A percentile compares a stretch with the other conserved stretches of the same genome.
These are phyloP conservation scores for Suillus clintonianus DNA, from an alignment of 768 basidiomycete species.

Conservation along the genomic window DNA sequence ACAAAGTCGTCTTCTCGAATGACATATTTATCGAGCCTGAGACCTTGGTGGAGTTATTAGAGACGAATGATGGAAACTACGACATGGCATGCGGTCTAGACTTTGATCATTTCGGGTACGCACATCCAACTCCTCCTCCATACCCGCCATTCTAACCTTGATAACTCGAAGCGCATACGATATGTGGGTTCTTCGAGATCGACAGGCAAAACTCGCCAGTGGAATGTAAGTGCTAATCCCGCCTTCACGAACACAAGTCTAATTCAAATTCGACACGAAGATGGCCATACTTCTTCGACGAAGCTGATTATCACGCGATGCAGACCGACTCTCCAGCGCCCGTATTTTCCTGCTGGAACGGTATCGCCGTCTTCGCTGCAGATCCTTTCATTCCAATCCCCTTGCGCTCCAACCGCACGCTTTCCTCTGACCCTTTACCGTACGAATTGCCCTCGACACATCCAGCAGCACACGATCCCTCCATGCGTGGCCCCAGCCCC, in stretches of 20 bases:
- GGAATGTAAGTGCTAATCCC: neutral
- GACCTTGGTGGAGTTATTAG: conserved; percentile 39
- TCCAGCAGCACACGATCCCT: conserved; percentile 20
- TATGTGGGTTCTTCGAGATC: conserved; percentile 40
- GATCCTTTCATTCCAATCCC: conserved; percentile 43
- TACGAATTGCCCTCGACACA: conserved; percentile 30
- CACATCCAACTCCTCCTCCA: neutral
- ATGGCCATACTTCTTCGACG: conserved; percentile 47
- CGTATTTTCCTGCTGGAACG: conserved; percentile 50
- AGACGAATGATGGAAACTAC: conserved; percentile 38
- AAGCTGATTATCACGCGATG: conserved; percentile 36
- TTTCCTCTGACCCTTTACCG: conserved; percentile 34
- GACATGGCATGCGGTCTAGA: conserved; percentile 48
- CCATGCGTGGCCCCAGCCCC: conserved; percentile 23
- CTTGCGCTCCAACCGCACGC: conserved; percentile 38
- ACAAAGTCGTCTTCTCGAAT: conserved; percentile 44
- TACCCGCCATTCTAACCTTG: too few species aligned
- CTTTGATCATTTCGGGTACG: conserved; percentile 34
- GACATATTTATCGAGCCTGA: conserved; percentile 45
- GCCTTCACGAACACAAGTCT: neutral
- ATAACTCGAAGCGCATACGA: conserved; percentile 31
- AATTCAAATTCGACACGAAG: conserved; percentile 4
- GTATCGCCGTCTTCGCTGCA: conserved; percentile 40
- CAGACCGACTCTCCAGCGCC: conserved; percentile 41
- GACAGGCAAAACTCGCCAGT: conserved; percentile 27